Base-by-base conservation (phyloP, 352 stramenopile species). In the Pythium sp. region DNA sequence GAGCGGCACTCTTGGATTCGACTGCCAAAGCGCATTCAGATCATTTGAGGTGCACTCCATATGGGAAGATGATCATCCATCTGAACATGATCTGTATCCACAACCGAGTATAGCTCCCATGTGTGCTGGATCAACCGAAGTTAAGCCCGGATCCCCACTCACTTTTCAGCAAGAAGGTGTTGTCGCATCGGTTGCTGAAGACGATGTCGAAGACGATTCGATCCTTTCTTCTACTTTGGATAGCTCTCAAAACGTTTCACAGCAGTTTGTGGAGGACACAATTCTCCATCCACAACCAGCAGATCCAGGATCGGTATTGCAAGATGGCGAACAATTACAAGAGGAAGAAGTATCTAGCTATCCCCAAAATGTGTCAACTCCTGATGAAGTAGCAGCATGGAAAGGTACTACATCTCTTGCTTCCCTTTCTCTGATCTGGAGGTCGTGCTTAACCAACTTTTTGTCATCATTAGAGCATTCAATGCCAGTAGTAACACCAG, bases 61-160 rank as follows among this genome's bases (percentile, higher is more conserved):
- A 26, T 58, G 55, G 41, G 53, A 55, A 28, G 58, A 49, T 18
- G 49, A 71, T 5, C 58, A 43, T 22, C 46, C 30, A 18, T 58
- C 58, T 26, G 49, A 62, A 5, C 49, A 66, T 53, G 65, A 71
- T n/a, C 43, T 71, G 65, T 66, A 57, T 2, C 65, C 65, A 20
- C 65, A 67, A n/a, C 47, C 49, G 14, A 68, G 63, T 14, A 9
- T 32, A 43, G 15, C 20, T 26, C 24, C 6, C 9, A 28, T 15
- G 0, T 34, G 18, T 15, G 12, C 28, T 3, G 30, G 5, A 5
- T 15, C 46, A 26, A 15, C 8, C 5, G 30, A 30, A 14, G 8
- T 24, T 15, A 15, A 66, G 30, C 1, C 47, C 2, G n/a, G 26
- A 2, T 5, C 18, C 15, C n/a, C 18, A 22, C 8, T 26, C 12